Evolutionary conservation across 306 rosid species (phyloP).

Genomic region (Hippophae rhamnoides): DNA sequence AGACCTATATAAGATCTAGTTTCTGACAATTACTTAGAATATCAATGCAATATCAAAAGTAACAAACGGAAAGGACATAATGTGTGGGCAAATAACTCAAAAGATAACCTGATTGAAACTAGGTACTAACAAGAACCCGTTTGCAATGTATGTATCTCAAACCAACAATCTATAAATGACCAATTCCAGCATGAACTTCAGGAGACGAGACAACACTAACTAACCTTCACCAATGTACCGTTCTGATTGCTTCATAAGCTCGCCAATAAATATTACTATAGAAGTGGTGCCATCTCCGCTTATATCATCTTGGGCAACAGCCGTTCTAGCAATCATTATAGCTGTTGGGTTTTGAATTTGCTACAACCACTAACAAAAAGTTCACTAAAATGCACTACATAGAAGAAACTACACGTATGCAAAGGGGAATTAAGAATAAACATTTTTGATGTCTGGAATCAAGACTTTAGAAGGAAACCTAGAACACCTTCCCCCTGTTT

Average conservation of each 20-base stretch:
- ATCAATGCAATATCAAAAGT: no score
- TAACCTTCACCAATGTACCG: constrained; percentile 85
- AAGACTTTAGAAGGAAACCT: neutral
- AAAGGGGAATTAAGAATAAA: neutral
- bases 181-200: neutral
- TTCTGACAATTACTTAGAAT: no score
- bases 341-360: constrained; percentile 98
- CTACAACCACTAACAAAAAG: constrained; percentile 29
- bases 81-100: no score
- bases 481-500: neutral
- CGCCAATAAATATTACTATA: constrained; percentile 88
- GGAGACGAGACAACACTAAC: neutral
- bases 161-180: no score
- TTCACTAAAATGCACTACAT: neutral
- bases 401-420: neutral
- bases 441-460: neutral
- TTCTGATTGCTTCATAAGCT: constrained; percentile 93
- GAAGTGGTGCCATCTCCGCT: constrained; percentile 98
- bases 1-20: no score
- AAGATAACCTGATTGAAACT: no score
- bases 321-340: constrained; percentile 95
- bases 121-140: no score
- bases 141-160: no score
- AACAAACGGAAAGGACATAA: no score
- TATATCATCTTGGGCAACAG: constrained; percentile 93